Base-by-base conservation (phyloP, 305 asterid genomes). In the Fraxinus ornus region DNA sequence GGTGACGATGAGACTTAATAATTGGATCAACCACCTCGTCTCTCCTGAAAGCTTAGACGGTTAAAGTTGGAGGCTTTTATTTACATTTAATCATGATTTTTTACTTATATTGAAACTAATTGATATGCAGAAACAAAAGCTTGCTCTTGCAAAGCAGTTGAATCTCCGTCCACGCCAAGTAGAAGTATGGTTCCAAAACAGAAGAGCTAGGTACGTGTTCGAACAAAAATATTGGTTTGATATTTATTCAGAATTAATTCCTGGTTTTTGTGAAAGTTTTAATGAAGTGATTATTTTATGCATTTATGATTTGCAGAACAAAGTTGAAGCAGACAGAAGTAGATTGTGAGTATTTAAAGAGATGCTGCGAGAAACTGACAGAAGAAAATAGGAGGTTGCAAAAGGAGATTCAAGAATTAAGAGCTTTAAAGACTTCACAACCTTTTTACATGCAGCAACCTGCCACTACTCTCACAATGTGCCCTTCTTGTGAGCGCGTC, bases 251-350 rank as follows among this genome's bases (percentile, higher is more conserved):
- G 44, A 37, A 41, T 10, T 3, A 41, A 10, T 41, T 41, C 17
- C 52, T 41, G 17, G 52, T 41, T 41, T 12, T 41, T 37, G 9
- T 37, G 47, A 1, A 7, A 37, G 47, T 35, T 37, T 35, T 2
- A 82, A 72, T 78, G 80, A 35, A 86, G 55, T 77, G 79, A 73
- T 82, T 1, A 75, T 80, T 62, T 41, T 15, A 24, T 10, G 17
- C 35, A 68, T 80, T 73, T 17, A 77, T 9, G n/a, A 24, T 6
- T 2, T 75, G 76, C 92, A 94, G 98, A 89, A 93, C 98, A n/a
- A 94, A 94, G 86, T 84, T 94, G 94, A 94, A 94, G 91, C 98
- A 94, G 86, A 94, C 98, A 78, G 98, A 94, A 85, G 97, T 93
- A 79, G 98, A 94, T 86, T 93, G 98, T 83, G 98, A 93, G 90